phyloP scores from a whole-genome alignment of 176 grass and related monocot species.

The Luzula sylvatica region DNA sequence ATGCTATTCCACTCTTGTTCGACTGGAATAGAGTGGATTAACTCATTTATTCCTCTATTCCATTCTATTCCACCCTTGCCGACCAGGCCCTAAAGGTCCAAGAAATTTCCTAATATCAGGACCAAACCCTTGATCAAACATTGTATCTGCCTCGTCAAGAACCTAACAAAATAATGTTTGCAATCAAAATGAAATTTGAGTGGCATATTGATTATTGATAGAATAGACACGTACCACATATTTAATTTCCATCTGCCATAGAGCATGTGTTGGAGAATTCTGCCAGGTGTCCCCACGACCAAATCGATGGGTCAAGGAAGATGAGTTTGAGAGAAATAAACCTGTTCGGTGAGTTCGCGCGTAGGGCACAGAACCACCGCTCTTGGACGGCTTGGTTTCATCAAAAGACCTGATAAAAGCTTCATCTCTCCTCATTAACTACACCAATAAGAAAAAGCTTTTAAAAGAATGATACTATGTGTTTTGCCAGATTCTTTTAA shows the following conservation, averaged over 20 bases:
- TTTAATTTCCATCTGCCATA: constrained; percentile 95
- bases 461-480: neutral
- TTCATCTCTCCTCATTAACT: constrained; percentile 77
- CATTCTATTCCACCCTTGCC: too few relatives aligned
- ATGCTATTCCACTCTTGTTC: too few relatives aligned
- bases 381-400: constrained; percentile 78
- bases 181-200: neutral
- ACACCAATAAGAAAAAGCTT: constrained; percentile 8
- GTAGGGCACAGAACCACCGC: constrained; percentile 88
- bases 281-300: constrained; percentile 88
- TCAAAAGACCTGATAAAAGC: constrained; percentile 51
- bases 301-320: constrained; percentile 82
- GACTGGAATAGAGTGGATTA: too few relatives aligned
- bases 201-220: too few relatives aligned
- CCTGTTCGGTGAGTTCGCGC: constrained; percentile 89
- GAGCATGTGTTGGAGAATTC: constrained; percentile 91
- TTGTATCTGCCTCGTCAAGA: constrained; percentile 97
- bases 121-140: constrained; percentile 99
- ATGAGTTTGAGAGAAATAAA: constrained; percentile 18
- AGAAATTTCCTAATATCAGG: constrained; percentile 87
- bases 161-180: constrained; percentile 26
- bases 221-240: constrained; percentile 80
- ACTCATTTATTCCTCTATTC: too few relatives aligned
- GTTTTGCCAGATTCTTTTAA: too few relatives aligned
- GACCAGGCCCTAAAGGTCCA: too few relatives aligned